Conservation (phyloP, 352 stramenopile species). For the Phytophthora kernoviae region DNA sequence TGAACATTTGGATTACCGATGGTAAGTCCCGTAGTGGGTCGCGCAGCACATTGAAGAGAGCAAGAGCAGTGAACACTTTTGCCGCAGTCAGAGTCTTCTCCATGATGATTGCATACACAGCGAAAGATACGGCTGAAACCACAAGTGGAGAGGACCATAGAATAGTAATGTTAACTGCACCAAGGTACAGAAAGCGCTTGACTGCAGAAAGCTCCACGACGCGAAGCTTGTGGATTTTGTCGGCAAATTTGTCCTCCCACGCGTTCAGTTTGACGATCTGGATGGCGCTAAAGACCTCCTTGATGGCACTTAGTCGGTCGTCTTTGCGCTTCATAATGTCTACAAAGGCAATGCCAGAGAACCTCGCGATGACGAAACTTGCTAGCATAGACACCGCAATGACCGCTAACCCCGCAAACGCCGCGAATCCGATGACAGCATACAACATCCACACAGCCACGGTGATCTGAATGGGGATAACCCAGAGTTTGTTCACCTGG, state of each 20-base stretch:
- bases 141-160: slow-evolving; percentile 51
- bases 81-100: slow-evolving; percentile 43
- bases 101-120: slow-evolving; percentile 46
- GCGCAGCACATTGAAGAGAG: slow-evolving; percentile 54
- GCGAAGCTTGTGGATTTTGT: slow-evolving; percentile 71
- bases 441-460: slow-evolving; percentile 49
- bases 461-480: slow-evolving; percentile 49
- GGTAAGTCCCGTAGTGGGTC: slow-evolving; percentile 44
- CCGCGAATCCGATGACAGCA: slow-evolving; percentile 33
- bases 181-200: slow-evolving; percentile 55
- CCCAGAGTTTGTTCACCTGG: slow-evolving; percentile 55
- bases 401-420: slow-evolving; percentile 43
- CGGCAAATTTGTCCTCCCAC: slow-evolving; percentile 87
- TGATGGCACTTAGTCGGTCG: slow-evolving; percentile 87
- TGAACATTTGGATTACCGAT: slow-evolving; percentile 33
- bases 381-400: slow-evolving; percentile 35
- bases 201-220: slow-evolving; percentile 86
- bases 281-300: slow-evolving; percentile 92
- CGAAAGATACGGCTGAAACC: slow-evolving; percentile 58
- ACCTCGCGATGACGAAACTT: slow-evolving; percentile 63
- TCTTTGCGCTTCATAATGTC: slow-evolving; percentile 88
- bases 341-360: slow-evolving; percentile 60
- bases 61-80: slow-evolving; percentile 58
- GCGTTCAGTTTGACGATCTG: slow-evolving; percentile 97
- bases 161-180: slow-evolving; percentile 54